Percentiles rank a stretch among this genome's conserved stretches.
phyloP scores from a whole-genome alignment of 2,329 filamentous ascomycete species.

The Diaporthe nobilis region DNA sequence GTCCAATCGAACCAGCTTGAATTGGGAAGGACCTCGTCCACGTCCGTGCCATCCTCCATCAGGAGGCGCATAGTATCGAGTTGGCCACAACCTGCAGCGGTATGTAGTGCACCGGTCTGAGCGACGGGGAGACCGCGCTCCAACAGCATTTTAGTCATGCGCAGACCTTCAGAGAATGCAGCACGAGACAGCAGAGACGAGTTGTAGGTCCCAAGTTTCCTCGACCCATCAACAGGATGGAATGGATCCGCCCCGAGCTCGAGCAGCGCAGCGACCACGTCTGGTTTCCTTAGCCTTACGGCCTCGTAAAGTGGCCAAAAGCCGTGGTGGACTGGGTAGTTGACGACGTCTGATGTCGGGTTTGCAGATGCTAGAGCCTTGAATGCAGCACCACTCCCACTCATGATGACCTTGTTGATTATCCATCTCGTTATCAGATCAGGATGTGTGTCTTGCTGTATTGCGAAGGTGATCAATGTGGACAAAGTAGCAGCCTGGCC shows the following conservation, averaged over 20 bases:
- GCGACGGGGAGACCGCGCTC: constrained; percentile 18
- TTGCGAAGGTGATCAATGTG: constrained; percentile 30
- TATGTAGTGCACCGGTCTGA: not conserved
- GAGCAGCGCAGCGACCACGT: constrained; percentile 30
- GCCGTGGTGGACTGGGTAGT: constrained; percentile 31
- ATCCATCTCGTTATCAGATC: not conserved
- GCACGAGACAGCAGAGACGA: constrained; percentile 32
- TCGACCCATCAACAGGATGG: not conserved
- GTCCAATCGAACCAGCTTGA: constrained; percentile 1
- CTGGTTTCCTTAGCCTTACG: constrained; percentile 28
- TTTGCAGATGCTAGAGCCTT: constrained; percentile 32
- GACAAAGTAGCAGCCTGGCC: constrained; percentile 28
- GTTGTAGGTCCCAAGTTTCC: not conserved
- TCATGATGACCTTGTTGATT: constrained; percentile 11
- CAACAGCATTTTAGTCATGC: constrained; percentile 28
- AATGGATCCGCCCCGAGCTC: constrained; percentile 32
- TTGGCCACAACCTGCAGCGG: not conserved
- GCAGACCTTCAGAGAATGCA: not conserved
- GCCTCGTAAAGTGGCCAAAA: constrained; percentile 31
- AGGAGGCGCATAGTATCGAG: constrained; percentile 35
- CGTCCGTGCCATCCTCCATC: constrained; percentile 14
- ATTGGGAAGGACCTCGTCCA: constrained; percentile 11
- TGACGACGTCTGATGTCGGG: constrained; percentile 12
- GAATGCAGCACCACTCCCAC: constrained; percentile 22
- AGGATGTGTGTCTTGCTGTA: constrained; percentile 5